A percentile compares a stretch with the other conserved stretches of the same genome.
Conservation (phyloP, 495 filamentous ascomycete genomes). For the Rostrohypoxylon terebratum region DNA sequence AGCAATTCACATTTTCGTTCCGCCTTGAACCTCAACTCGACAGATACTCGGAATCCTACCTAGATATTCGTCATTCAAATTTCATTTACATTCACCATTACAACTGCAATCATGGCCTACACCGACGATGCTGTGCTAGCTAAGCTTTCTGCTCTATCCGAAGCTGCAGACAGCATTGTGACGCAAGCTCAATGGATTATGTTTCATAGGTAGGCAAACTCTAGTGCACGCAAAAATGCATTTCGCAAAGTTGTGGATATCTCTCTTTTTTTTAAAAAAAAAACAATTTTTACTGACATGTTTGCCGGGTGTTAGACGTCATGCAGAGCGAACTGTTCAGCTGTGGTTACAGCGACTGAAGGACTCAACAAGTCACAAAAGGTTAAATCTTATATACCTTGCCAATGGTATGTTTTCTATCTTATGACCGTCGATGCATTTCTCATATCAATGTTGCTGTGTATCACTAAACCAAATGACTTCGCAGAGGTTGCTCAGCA, state of each 20-base stretch:
- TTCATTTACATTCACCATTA: neutral
- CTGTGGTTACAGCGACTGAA: constrained; percentile 90
- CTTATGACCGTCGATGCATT: constrained; percentile 26
- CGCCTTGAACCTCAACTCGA: too few species aligned
- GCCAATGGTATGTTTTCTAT: constrained; percentile 78
- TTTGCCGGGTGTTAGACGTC: constrained; percentile 68
- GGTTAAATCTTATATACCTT: constrained; percentile 91
- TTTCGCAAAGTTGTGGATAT: constrained; percentile 17
- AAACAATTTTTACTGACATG: constrained; percentile 14
- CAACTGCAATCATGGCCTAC: constrained; percentile 76
- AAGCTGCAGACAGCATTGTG: constrained; percentile 95
- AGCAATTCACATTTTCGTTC: neutral
- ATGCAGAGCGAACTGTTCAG: constrained; percentile 87
- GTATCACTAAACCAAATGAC: constrained; percentile 40
- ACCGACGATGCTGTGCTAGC: constrained; percentile 92
- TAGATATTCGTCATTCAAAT: neutral
- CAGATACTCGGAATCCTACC: too few species aligned
- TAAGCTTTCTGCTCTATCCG: constrained; percentile 94
- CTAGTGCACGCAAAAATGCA: constrained; percentile 14
- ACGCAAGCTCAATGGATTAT: constrained; percentile 98
- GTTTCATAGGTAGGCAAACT: constrained; percentile 85
- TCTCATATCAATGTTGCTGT: constrained; percentile 17
- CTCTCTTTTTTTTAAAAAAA: too few species aligned
- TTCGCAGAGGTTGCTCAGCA: constrained; percentile 90
- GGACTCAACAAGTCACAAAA: constrained; percentile 83